Evolutionary conservation across 495 filamentous ascomycete species (phyloP).

Genomic region (Cercophora scortea): DNA sequence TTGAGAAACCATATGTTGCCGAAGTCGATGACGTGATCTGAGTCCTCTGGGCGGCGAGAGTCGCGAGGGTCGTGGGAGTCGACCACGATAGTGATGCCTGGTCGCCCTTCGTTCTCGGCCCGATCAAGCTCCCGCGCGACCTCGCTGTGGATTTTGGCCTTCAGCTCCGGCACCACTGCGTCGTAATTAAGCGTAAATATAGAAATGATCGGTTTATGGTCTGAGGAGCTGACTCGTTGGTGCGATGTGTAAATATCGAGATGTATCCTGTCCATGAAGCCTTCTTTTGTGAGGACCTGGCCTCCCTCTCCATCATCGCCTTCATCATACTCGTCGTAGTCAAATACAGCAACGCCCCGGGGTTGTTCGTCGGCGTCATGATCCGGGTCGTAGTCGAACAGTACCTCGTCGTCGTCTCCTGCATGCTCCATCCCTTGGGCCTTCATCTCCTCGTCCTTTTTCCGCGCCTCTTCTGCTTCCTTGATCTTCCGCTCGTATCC

Average conservation of each 20-base stretch:
- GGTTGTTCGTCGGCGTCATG: slow-evolving; percentile 48
- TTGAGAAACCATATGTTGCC: slow-evolving; percentile 63
- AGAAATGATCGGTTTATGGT: slow-evolving; percentile 87
- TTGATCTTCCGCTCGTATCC: slow-evolving; percentile 59
- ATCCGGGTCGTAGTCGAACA: slow-evolving; percentile 88
- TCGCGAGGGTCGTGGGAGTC: slow-evolving; percentile 40
- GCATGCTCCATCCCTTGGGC: slow-evolving; percentile 66
- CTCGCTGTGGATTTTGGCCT: slow-evolving; percentile 74
- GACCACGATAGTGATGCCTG: slow-evolving; percentile 74
- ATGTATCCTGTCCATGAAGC: slow-evolving; percentile 53
- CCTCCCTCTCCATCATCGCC: slow-evolving; percentile 31
- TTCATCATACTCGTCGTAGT: slow-evolving; percentile 57
- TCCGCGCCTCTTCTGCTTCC: slow-evolving; percentile 58
- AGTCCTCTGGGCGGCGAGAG: slow-evolving; percentile 12
- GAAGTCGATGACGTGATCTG: slow-evolving; percentile 62
- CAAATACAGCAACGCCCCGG: slow-evolving; percentile 31
- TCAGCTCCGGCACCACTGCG: slow-evolving; percentile 73
- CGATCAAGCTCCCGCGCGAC: slow-evolving; percentile 83
- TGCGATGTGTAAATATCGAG: slow-evolving; percentile 77
- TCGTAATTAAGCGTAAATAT: slow-evolving; percentile 77
- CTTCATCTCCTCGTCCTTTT: slow-evolving; percentile 79
- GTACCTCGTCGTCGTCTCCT: slow-evolving; percentile 68
- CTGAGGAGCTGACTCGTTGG: slow-evolving; percentile 81
- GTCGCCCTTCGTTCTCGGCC: slow-evolving; percentile 85
- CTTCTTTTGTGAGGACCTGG: slow-evolving; percentile 43